These are phyloP conservation scores for Malassezia furfur DNA, from an alignment of 1,284 basidiomycete species.

Conservation along the genomic window DNA sequence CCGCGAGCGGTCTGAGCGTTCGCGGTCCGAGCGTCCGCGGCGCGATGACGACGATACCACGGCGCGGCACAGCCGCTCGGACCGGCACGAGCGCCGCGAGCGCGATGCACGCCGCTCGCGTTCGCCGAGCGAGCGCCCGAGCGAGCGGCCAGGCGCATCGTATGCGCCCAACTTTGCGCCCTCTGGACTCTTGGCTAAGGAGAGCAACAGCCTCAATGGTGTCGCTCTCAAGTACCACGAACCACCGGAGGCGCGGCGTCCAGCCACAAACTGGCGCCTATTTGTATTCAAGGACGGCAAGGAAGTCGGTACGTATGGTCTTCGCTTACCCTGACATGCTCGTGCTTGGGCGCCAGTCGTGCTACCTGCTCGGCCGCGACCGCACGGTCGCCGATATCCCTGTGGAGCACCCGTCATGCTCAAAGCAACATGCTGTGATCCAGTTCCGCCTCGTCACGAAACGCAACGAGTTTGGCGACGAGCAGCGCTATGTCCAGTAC, in stretches of 20 bases:
- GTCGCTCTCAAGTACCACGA: conserved; percentile 96
- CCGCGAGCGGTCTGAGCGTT: not conserved
- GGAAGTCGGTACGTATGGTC: conserved; percentile 65
- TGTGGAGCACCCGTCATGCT: conserved; percentile 88
- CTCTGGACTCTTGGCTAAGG: conserved; percentile 85
- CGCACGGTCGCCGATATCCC: conserved; percentile 62
- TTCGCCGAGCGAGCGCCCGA: conserved; percentile 37
- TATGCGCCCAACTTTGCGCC: conserved; percentile 67
- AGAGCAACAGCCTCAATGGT: conserved; percentile 58
- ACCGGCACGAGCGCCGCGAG: not conserved
- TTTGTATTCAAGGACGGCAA: conserved; percentile 95
- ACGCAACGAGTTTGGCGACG: conserved; percentile 76
- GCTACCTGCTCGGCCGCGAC: conserved; percentile 86
- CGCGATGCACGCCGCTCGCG: not conserved
- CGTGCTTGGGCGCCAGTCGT: conserved; percentile 62
- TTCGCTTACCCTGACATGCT: conserved; percentile 24
- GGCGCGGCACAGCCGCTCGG: not conserved
- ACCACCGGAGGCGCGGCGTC: conserved; percentile 92
- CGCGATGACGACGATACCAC: not conserved
- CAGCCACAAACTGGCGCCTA: conserved; percentile 75
- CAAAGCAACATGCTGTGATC: conserved; percentile 94
- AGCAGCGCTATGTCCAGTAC: conserved; percentile 52
- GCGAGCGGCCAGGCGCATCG: not conserved
- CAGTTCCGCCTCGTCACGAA: conserved; percentile 80
- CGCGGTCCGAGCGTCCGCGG: not conserved